Evolutionary conservation across 202 grass and related monocot genomes (phyloP).

Genomic region (Bolboschoenoplectus hybrid): DNA sequence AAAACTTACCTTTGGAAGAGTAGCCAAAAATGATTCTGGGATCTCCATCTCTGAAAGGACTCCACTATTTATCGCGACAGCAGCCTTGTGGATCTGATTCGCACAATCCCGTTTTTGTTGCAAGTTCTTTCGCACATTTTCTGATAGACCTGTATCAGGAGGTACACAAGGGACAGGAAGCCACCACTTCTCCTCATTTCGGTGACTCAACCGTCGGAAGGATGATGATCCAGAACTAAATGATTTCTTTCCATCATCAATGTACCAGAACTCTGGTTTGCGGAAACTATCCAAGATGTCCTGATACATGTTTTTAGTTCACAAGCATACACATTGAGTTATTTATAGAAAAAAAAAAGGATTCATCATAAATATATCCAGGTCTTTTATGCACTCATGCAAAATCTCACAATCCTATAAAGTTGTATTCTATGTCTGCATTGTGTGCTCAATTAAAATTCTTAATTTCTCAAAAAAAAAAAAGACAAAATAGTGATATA

Average conservation of each 20-base stretch:
- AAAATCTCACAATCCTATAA: background rate
- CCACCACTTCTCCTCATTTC: conserved; percentile 97
- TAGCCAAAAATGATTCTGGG: conserved; percentile 76
- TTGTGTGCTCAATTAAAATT: background rate
- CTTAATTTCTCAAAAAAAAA: background rate
- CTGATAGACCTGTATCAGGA: conserved; percentile 62
- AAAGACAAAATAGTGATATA: background rate
- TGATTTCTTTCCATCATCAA: conserved; percentile 73
- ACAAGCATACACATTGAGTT: conserved; percentile 6
- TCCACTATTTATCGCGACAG: conserved; percentile 86
- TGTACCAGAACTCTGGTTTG: conserved; percentile 93
- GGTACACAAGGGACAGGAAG: conserved; percentile 88
- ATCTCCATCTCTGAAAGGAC: conserved; percentile 90
- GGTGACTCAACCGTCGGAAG: conserved; percentile 59
- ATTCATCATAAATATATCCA: background rate
- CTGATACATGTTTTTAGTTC: conserved; percentile 45
- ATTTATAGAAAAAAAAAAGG: background rate
- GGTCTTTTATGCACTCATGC: background rate
- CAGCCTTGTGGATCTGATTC: conserved; percentile 95
- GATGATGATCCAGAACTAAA: conserved; percentile 60
- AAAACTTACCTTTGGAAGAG: conserved; percentile 71
- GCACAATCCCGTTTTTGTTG: conserved; percentile 81
- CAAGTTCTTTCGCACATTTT: conserved; percentile 57
- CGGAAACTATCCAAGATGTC: conserved; percentile 83
- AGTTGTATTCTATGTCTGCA: background rate